Evolutionary conservation across 257 asterid species (phyloP).

Genomic region (Coffea eugenioides): DNA sequence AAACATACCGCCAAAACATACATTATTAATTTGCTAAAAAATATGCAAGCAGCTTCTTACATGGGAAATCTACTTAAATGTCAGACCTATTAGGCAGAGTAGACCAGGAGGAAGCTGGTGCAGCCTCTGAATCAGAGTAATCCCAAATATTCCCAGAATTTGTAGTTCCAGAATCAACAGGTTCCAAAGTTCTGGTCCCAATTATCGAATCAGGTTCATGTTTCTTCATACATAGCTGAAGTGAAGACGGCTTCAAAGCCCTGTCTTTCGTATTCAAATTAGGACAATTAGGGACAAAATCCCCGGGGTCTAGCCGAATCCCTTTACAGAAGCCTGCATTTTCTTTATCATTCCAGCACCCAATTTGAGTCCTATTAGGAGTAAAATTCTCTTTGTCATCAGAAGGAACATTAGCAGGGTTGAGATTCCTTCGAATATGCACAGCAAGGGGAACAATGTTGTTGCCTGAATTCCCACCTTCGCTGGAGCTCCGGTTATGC

Average conservation of each 20-base stretch:
- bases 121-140: conserved; percentile 82
- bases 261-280: conserved; percentile 32
- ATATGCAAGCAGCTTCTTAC: background rate
- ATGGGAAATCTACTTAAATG: background rate
- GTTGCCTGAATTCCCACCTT: conserved; percentile 19
- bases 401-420: conserved; percentile 6
- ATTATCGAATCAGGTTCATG: conserved; percentile 57
- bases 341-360: conserved; percentile 28
- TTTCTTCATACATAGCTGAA: conserved; percentile 59
- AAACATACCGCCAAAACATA: background rate
- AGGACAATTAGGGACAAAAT: conserved; percentile 10
- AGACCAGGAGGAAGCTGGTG: conserved; percentile 96
- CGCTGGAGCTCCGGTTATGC: conserved; percentile 44
- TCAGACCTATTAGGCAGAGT: conserved; percentile 70
- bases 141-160: conserved; percentile 71
- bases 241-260: conserved; percentile 61
- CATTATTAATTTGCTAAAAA: background rate
- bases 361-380: conserved; percentile 34
- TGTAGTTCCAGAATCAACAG: conserved; percentile 40
- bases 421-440: conserved; percentile 27
- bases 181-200: conserved; percentile 44
- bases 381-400: conserved; percentile 49
- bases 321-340: conserved; percentile 21
- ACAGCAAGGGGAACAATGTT: conserved; percentile 23
- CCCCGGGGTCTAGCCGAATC: conserved; percentile 9